Conservation (phyloP, 768 basidiomycete species). For the Leccinum subtestaceum region DNA sequence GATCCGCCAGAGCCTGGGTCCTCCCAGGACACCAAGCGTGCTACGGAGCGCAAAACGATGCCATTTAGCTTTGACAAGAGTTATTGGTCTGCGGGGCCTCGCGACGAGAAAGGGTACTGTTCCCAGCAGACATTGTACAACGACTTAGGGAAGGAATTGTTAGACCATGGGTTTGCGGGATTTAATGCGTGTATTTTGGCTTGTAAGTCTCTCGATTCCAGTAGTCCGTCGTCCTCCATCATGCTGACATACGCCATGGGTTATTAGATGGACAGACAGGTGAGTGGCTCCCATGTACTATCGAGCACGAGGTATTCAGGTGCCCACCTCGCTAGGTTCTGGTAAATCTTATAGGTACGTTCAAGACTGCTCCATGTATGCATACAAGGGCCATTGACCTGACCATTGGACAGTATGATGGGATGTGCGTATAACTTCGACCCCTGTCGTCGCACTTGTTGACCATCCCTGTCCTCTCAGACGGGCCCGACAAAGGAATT, state of each 20-base stretch:
- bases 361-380: constrained; percentile 1
- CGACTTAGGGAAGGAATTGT: constrained; percentile 88
- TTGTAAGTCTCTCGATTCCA: constrained; percentile 61
- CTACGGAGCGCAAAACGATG: constrained; percentile 88
- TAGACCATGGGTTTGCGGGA: constrained; percentile 94
- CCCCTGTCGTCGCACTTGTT: constrained; percentile 2
- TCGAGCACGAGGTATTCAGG: constrained; percentile 6
- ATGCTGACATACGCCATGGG: neutral
- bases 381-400: constrained; percentile 7
- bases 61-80: constrained; percentile 95
- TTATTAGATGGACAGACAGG: constrained; percentile 77
- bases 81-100: constrained; percentile 92
- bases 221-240: neutral
- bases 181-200: constrained; percentile 99
- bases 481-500: constrained; percentile 94
- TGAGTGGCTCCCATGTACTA: constrained; percentile 36
- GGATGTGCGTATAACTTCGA: constrained; percentile 62
- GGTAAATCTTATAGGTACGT: constrained; percentile 89
- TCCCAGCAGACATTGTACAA: constrained; percentile 93
- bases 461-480: constrained; percentile 38
- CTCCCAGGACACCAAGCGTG: constrained; percentile 67
- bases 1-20: constrained; percentile 84
- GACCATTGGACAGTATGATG: constrained; percentile 71
- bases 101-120: constrained; percentile 88
- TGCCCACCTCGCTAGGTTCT: constrained; percentile 52